Conservation (phyloP, 2,329 filamentous ascomycete species). For the Verticillium tricorpus region DNA sequence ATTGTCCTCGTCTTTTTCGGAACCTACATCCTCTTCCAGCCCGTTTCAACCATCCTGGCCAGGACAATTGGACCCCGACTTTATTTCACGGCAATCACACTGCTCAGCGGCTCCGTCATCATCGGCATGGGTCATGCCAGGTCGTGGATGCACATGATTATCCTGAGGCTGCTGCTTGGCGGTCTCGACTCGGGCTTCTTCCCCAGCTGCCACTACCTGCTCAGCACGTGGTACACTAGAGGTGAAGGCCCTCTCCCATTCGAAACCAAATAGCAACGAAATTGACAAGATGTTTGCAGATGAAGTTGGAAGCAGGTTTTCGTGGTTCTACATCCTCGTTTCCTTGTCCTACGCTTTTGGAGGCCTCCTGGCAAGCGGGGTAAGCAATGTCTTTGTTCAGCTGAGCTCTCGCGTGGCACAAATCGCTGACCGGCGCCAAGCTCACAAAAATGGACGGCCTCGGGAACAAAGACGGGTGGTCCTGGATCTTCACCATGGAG, state of each 20-base stretch:
- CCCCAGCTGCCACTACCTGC: slow-evolving; percentile 64
- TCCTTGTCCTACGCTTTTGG: slow-evolving; percentile 62
- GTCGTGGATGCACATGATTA: slow-evolving; percentile 46
- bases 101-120: slow-evolving; percentile 58
- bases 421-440: background rate
- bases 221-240: slow-evolving; percentile 68
- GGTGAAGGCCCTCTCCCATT: slow-evolving; percentile 37
- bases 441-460: slow-evolving; percentile 60
- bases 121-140: slow-evolving; percentile 61
- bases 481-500: slow-evolving; percentile 61
- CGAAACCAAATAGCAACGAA: no score
- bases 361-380: slow-evolving; percentile 64
- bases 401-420: background rate
- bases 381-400: background rate
- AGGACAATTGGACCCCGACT: slow-evolving; percentile 60
- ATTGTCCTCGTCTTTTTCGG: slow-evolving; percentile 71
- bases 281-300: slow-evolving; percentile 27
- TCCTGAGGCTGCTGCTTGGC: slow-evolving; percentile 55
- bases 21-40: slow-evolving; percentile 67
- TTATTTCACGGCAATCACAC: slow-evolving; percentile 49
- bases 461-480: slow-evolving; percentile 53
- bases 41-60: slow-evolving; percentile 64
- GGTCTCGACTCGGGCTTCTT: slow-evolving; percentile 67
- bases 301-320: slow-evolving; percentile 66
- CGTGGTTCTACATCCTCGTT: slow-evolving; percentile 65